phyloP scores from a whole-genome alignment of 1,284 basidiomycete species.

The Omphalotus olearius region DNA sequence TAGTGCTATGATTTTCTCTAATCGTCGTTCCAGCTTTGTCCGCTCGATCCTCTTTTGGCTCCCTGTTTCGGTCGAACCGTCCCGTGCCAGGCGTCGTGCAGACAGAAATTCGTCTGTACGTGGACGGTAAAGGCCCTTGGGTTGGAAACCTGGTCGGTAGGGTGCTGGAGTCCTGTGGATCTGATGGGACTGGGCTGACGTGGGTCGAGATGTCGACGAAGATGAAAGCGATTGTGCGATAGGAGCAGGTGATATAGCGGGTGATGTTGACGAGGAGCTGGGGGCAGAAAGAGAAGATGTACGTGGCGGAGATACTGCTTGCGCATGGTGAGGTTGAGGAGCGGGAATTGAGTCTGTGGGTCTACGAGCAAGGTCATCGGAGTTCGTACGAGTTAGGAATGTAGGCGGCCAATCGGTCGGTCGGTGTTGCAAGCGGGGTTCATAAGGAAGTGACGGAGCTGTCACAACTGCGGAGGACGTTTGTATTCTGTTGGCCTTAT shows the following conservation, averaged over 20 bases:
- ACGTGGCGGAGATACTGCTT: slow-evolving; percentile 4
- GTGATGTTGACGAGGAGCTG: slow-evolving; percentile 20
- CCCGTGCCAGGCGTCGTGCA: slow-evolving; percentile 48
- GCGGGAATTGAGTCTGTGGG: background rate
- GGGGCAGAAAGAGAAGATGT: slow-evolving; percentile 17
- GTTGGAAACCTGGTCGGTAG: slow-evolving; percentile 81
- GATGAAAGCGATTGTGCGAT: slow-evolving; percentile 24
- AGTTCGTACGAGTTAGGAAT: slow-evolving; percentile 7
- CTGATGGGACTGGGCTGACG: slow-evolving; percentile 18
- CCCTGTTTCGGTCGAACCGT: slow-evolving; percentile 37
- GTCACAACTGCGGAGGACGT: slow-evolving; percentile 11
- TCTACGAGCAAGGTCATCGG: too few species aligned
- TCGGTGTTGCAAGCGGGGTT: too few species aligned
- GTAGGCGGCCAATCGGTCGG: background rate
- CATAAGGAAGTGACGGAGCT: too few species aligned
- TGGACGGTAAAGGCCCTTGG: slow-evolving; percentile 63
- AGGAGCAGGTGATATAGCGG: slow-evolving; percentile 19
- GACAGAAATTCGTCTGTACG: slow-evolving; percentile 79
- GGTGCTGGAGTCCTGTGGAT: slow-evolving; percentile 34
- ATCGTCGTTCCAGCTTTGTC: slow-evolving; percentile 73
- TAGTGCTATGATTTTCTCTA: slow-evolving; percentile 82
- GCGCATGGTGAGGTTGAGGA: slow-evolving; percentile 13
- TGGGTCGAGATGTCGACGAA: slow-evolving; percentile 23
- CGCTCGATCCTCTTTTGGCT: slow-evolving; percentile 58
- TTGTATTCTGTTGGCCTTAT: background rate